These are phyloP conservation scores for Aureobasidium subglaciale DNA, from an alignment of 2,329 filamentous ascomycete genomes.

Conservation along the genomic window DNA sequence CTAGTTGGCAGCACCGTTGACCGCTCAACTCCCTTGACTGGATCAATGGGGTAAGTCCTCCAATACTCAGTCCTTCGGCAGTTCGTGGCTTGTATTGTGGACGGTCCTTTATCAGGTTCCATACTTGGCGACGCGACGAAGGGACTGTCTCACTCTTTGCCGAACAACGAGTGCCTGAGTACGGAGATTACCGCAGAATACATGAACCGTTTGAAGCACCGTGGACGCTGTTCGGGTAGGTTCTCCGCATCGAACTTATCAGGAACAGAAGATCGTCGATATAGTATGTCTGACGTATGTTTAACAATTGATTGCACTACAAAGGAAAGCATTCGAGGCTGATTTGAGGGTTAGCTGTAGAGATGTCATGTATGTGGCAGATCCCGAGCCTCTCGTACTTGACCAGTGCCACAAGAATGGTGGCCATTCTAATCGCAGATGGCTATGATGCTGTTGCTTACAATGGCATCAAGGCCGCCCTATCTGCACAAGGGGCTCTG, in stretches of 20 bases:
- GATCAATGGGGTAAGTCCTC: no score
- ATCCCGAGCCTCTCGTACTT: no score
- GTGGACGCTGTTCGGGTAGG: neutral
- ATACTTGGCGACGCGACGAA: no score
- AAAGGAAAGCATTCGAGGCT: constrained; percentile 58
- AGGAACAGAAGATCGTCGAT: neutral
- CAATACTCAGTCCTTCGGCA: no score
- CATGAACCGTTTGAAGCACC: neutral
- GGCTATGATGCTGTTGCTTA: constrained; percentile 65
- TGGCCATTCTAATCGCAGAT: constrained; percentile 71
- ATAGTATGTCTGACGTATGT: neutral
- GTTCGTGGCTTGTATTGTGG: neutral
- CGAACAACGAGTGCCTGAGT: neutral
- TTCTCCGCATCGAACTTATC: neutral
- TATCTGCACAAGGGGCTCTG: constrained; percentile 56
- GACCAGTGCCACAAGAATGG: constrained; percentile 62
- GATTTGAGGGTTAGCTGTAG: no score
- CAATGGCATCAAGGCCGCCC: constrained; percentile 55
- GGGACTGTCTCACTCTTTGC: neutral
- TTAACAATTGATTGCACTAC: neutral
- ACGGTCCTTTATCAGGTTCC: no score
- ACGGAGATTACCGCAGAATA: neutral
- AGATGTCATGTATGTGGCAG: no score
- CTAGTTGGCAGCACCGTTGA: no score
- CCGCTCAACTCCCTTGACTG: no score